Evolutionary conservation across 495 filamentous ascomycete genomes (phyloP).

Genomic region (Trichoderma asperelloides): DNA sequence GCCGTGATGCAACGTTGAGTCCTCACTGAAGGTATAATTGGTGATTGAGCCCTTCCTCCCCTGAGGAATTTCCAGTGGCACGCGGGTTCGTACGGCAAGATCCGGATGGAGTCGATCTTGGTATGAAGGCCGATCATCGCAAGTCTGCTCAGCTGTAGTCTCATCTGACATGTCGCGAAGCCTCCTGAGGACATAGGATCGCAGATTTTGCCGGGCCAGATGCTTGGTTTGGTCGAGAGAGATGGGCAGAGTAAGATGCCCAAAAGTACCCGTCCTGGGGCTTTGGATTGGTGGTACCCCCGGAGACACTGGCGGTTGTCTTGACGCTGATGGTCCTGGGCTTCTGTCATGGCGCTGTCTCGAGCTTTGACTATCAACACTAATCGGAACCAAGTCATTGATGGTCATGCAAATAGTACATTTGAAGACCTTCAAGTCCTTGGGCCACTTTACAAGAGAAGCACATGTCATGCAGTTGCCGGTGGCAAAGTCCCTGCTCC

Average conservation of each 20-base stretch:
- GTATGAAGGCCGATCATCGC: background rate
- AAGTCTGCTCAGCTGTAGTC: background rate
- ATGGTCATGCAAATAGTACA: conserved; percentile 82
- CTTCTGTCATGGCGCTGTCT: background rate
- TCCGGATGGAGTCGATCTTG: background rate
- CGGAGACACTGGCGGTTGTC: background rate
- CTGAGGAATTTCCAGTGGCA: background rate
- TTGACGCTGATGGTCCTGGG: background rate
- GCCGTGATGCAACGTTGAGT: conserved; percentile 15
- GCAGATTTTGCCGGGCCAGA: conserved; percentile 23
- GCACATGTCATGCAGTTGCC: conserved; percentile 79
- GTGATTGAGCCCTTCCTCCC: background rate
- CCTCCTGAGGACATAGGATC: conserved; percentile 17
- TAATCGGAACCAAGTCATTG: conserved; percentile 60
- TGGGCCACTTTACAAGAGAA: conserved; percentile 76
- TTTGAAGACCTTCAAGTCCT: conserved; percentile 61
- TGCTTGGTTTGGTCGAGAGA: conserved; percentile 25
- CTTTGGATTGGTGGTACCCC: conserved; percentile 6
- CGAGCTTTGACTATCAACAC: background rate
- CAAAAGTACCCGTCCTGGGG: background rate
- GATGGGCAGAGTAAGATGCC: conserved; percentile 9
- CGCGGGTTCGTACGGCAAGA: background rate
- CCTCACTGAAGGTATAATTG: conserved; percentile 2
- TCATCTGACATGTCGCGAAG: background rate
- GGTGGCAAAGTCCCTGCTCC: conserved; percentile 42